phyloP scores from a whole-genome alignment of 2,329 filamentous ascomycete species.

The Talaromyces sp. region DNA sequence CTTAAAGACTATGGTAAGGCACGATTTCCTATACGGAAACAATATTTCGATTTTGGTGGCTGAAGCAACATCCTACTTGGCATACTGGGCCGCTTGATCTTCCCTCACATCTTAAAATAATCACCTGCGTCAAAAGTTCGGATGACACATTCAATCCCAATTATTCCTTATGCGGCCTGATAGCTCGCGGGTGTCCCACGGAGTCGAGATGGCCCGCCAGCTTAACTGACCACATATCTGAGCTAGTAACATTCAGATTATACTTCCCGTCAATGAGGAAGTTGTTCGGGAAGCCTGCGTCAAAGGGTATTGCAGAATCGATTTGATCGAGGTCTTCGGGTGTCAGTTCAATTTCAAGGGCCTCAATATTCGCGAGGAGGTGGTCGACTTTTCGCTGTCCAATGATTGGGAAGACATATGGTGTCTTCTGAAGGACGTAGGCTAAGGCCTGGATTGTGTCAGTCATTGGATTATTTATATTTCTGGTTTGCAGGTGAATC shows the following conservation, averaged over 20 bases:
- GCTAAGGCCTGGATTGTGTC: constrained; percentile 10
- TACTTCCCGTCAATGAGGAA: constrained; percentile 3
- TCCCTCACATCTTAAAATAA: background rate
- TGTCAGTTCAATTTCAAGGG: constrained; percentile 50
- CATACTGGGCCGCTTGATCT: background rate
- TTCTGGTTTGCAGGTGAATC: background rate
- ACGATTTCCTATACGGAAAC: background rate
- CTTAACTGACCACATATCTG: background rate
- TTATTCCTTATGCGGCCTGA: background rate
- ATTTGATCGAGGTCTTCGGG: constrained; percentile 55
- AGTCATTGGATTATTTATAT: background rate
- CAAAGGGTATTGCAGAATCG: constrained; percentile 52
- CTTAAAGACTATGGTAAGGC: background rate
- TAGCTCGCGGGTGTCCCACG: background rate
- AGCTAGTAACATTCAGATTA: background rate
- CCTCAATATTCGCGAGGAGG: constrained; percentile 54
- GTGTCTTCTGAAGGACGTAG: constrained; percentile 44
- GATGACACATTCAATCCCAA: background rate
- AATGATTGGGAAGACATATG: constrained; percentile 54
- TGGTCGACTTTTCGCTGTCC: constrained; percentile 53
- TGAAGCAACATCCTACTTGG: background rate
- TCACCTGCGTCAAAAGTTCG: background rate
- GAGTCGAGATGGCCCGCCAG: background rate
- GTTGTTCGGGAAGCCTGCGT: constrained; percentile 54
- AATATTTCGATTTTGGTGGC: background rate